Evolutionary conservation across 352 stramenopile species (phyloP), one percentile per base, ranked within the genome.

Genomic region (Phytophthora aleatoria): DNA sequence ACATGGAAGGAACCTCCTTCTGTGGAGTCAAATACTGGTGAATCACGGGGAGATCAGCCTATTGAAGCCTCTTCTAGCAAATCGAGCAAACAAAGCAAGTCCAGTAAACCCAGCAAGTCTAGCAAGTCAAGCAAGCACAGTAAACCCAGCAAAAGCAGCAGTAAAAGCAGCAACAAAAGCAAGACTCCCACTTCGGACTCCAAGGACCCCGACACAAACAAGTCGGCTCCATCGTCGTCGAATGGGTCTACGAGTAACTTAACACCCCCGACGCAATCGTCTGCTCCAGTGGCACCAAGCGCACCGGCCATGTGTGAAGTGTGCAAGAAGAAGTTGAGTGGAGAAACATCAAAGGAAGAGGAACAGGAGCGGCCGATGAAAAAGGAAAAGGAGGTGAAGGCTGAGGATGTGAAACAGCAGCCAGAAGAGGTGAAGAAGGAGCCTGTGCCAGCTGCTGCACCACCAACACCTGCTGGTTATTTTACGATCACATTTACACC

Each of bases 1-100:
- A 76, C 65, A 61, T 93, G 79, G 85, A 92, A 89, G 56, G 78
- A 91, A 71, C 73, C 77, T 52, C 71, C 73, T 65, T 75, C 78
- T 57, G 51, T 63, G 15, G 73, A 78, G 53, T 44, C 55, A 20
- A 66, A 52, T 39, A 52, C 2, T 4, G 11, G 42, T 45, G 56
- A 50, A 52, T 50, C 36, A 15, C 26, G n/a, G 47, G 27, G 43
- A 48, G 47, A 74, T 24, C 20, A 67, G 50, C n/a, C 47, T 4
- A 47, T 55, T 13, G 61, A 70, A 52, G 26, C 43, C 13, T 47
- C 41, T 24, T 52, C 53, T 1, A 63, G 50, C 38, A 75, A 69
- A 58, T 41, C n/a, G 38, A 73, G 39, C 33, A 71, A 67, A 49
- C 38, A 44, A 30, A 74, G 13, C 48, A 77, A 77, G 44, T 63